Base-by-base conservation (phyloP, 78 protist species). In the slime mould (Dictyostelium discoideum) region DNA sequence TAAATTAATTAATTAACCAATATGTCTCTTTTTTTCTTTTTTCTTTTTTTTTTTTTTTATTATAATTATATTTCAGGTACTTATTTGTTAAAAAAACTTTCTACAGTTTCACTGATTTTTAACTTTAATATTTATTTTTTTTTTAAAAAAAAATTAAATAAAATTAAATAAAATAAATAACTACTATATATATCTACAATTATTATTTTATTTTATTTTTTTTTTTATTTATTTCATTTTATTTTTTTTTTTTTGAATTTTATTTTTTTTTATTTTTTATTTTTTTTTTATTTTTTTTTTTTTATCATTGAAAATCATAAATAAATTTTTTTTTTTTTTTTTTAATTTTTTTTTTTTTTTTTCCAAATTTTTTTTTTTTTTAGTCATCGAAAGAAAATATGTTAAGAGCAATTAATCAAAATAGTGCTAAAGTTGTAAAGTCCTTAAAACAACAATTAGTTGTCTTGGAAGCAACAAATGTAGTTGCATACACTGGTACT, bases 351-450 rank as follows among this genome's bases (percentile, higher is more conserved):
- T 44, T 74, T 37, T 74, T 76, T 76, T 76, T 76, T 76, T 18
- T 76, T 76, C 6, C 11, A 40, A 76, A 76, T 2, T 37, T 76
- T 73, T 73, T 73, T 74, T 37, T 74, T 76, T 78, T 42, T 44
- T 44, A 6, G 39, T 1, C 14, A 74, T 32, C 46, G 18, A n/a
- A 44, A 79, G 37, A 44, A 22, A 79, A 44, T n/a, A 79, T 79
- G 84, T 79, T 79, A n/a, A 79, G 65, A 79, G 46, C 44, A 79
- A 50, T 79, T 16, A 79, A 79, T 16, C 50, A 76, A 40, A 76
- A 32, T 22, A 79, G 84, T n/a, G 22, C 24, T 29, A 74, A 74
- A 37, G 48, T 37, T 74, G 16, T 79, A 11, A 40, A 40, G 22
- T 14, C 83, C 40, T 77, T 77, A 77, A 77, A 77, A 37, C 46